Percentiles rank a stretch among this genome's conserved stretches.
Conservation (phyloP, 176 grass and related monocot species). For the Alloteropsis semialata region DNA sequence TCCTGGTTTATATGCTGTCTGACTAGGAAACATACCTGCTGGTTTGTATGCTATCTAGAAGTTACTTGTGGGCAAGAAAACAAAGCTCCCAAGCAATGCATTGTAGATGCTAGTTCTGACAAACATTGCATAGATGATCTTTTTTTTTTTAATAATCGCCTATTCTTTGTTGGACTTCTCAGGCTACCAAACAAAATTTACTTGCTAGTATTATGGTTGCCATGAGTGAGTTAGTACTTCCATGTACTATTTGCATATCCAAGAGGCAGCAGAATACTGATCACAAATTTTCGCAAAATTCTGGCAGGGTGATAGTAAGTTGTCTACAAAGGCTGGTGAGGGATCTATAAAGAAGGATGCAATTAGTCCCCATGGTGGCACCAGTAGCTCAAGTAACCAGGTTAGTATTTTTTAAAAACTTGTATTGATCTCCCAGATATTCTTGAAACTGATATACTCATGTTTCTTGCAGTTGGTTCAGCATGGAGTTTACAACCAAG, state of each 20-base stretch:
- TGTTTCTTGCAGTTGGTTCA: conserved; percentile 64
- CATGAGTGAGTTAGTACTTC: background rate
- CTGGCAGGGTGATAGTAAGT: conserved; percentile 87
- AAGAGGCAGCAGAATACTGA: background rate
- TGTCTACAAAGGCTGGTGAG: conserved; percentile 77
- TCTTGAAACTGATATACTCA: conserved; percentile 24
- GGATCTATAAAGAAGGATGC: conserved; percentile 69
- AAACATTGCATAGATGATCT: background rate
- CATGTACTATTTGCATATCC: background rate
- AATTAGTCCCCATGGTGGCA: conserved; percentile 43
- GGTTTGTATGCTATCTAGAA: background rate
- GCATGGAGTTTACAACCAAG: conserved; percentile 72
- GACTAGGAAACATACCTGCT: too few relatives aligned
- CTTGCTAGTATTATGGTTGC: background rate
- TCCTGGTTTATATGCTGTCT: too few relatives aligned
- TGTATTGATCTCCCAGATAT: conserved; percentile 16
- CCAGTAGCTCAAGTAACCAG: conserved; percentile 66
- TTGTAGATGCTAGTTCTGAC: background rate
- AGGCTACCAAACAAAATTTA: background rate
- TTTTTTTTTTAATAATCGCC: background rate
- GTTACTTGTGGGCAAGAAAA: background rate
- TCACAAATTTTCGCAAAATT: background rate
- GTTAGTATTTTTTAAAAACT: conserved; percentile 40
- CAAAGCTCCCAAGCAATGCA: background rate
- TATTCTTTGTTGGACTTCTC: background rate